Evolutionary conservation across 768 basidiomycete species (phyloP), one percentile per base, ranked within the genome.

Genomic region (Mycena epipterygia): DNA sequence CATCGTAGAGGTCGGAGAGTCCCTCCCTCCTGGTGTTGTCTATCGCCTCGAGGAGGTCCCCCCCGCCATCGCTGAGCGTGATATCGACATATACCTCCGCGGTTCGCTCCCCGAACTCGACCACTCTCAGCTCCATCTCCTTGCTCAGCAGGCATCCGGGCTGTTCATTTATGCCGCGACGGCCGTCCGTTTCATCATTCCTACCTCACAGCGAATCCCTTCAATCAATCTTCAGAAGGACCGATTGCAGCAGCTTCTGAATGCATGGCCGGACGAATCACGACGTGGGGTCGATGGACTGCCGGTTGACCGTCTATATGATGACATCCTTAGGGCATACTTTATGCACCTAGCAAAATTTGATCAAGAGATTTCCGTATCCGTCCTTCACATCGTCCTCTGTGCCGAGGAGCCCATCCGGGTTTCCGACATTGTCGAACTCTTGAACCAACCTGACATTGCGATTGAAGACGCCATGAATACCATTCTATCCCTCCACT

Each of bases 91-190:
- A 6, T 55, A 55, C 33, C 53, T 55, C 21, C 32, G 35, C 3
- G 30, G 7, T 17, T 55, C 53, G 30, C 53, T 55, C 6, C 53
- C 53, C 2, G 19, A 2, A 35, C 53, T 55, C 14, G 21, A 17
- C 17, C 32, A 21, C 21, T 12, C 21, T n/a, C 53, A 55, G 30
- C 35, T 37, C 17, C 17, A 8, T 12, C 11, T 6, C 19, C 53
- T 55, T 8, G 12, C 53, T 17, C 14, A 55, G 12, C 53, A 55
- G 53, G 30, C 53, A 17, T 33, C 53, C 9, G 53, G 53, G 11
- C 33, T 55, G 9, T 55, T 55, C 23, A 55, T 55, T 14, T 55
- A 55, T 55, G 53, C 53, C 27, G 53, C 32, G 19, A 55, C 53
- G 12, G 53, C 35, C 7, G 53, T 55, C 2, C 33, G 53, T 32